These are phyloP conservation scores for Lenzites betulinus DNA, from an alignment of 768 basidiomycete species.

Conservation along the genomic window DNA sequence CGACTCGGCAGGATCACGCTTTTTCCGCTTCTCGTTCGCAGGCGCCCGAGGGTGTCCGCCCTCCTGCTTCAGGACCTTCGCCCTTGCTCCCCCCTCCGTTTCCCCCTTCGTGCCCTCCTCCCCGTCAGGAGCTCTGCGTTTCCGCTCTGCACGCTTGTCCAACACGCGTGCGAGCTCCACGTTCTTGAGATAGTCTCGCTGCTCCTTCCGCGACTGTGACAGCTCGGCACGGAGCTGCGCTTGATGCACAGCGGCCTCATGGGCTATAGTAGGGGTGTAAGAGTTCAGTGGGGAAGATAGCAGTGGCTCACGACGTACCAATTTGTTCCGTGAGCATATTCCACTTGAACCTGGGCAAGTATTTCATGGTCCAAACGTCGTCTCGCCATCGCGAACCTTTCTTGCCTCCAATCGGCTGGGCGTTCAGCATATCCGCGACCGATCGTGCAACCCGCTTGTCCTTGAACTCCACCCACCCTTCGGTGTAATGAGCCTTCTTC, in stretches of 20 bases:
- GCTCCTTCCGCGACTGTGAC: slow-evolving; percentile 83
- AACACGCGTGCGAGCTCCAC: slow-evolving; percentile 90
- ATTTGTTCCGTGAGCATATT: slow-evolving; percentile 98
- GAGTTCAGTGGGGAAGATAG: background rate
- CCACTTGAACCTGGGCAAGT: slow-evolving; percentile 98
- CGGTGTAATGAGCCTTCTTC: slow-evolving; percentile 86
- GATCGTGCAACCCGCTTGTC: slow-evolving; percentile 90
- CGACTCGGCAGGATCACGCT: slow-evolving; percentile 15
- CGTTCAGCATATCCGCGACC: slow-evolving; percentile 95
- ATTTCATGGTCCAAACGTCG: slow-evolving; percentile 99
- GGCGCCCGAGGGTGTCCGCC: background rate
- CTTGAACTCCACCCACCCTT: slow-evolving; percentile 98
- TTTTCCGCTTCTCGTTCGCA: slow-evolving; percentile 26
- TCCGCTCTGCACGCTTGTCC: slow-evolving; percentile 74
- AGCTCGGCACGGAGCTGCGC: slow-evolving; percentile 92
- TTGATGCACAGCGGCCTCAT: slow-evolving; percentile 87
- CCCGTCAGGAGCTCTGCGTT: slow-evolving; percentile 28
- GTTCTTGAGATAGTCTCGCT: slow-evolving; percentile 89
- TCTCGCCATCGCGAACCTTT: slow-evolving; percentile 90
- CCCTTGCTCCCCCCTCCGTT: slow-evolving; percentile 44
- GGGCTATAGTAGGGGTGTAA: slow-evolving; percentile 51
- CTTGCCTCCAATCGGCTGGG: slow-evolving; percentile 92
- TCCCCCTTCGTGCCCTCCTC: slow-evolving; percentile 7
- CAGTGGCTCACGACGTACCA: slow-evolving; percentile 55
- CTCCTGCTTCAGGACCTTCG: slow-evolving; percentile 6